Base-by-base conservation (phyloP, 1,284 basidiomycete species). In the Malassezia vespertilionis region DNA sequence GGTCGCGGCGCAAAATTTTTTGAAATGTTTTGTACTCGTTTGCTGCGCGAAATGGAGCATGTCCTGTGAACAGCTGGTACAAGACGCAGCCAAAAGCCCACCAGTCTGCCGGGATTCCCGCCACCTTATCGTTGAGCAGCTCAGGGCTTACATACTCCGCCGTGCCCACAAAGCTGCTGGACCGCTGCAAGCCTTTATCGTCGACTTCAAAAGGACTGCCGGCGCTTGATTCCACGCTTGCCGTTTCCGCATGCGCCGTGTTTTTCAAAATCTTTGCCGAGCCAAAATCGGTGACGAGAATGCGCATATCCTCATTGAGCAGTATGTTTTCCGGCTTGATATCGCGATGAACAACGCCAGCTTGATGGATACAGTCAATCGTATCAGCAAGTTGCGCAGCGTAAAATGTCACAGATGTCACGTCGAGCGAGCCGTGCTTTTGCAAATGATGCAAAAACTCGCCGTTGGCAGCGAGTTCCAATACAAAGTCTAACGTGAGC, bases 61-160 rank as follows among this genome's bases (percentile, higher is more conserved):
- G 67, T 6, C 77, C 77, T 1, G 72, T 72, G 27, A 79, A 62
- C 54, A 78, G 70, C 58, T 78, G 76, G 58, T 69, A 79, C 5
- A 78, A 51, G 14, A 78, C 74, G 57, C 77, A 78, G 12, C 77
- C 77, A 34, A 78, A 74, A 0, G 76, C 77, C 77, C 77, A 79
- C 50, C 75, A 75, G 52, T 78, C 77, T 1, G 75, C 73, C 44
- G 75, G 72, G 46, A 72, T 60, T 7, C 71, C 63, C 0, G 74
- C 74, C 0, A 71, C 79, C 54, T 83, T 82, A 37, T 79, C 78
- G 46, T 79, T 63, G 17, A 97, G 74, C 9, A 97, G 76, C 72
- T 97, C 91, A 0, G 91, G 91, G 9, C 85, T 83, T 49, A 95
- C 85, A 66, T 96, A 97, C 61, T 95, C 88, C 0, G 91, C 87